phyloP scores from a whole-genome alignment of 257 asterid species.

The Verbascum thapsus region DNA sequence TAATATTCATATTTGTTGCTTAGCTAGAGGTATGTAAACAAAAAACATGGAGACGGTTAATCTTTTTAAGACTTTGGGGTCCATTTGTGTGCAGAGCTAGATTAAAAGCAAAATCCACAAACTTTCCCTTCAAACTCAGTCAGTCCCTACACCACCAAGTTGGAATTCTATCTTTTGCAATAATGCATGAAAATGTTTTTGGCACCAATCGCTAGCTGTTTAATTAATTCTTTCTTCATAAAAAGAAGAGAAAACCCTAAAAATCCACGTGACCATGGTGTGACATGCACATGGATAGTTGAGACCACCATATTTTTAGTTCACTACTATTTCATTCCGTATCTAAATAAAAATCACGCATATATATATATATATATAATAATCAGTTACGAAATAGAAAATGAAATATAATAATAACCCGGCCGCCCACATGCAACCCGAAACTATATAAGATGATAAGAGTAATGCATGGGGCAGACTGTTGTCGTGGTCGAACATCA shows the following conservation, averaged over 20 bases:
- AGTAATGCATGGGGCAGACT: too few species aligned
- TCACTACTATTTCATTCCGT: too few species aligned
- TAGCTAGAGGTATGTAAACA: too few species aligned
- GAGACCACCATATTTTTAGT: conserved; percentile 40
- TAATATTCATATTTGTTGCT: too few species aligned
- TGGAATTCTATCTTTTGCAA: conserved; percentile 45
- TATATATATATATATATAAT: too few species aligned
- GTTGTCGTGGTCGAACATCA: conserved; percentile 20
- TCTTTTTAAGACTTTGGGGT: conserved; percentile 27
- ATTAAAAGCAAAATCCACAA: conserved; percentile 25
- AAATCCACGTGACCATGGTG: conserved; percentile 28
- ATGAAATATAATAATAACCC: too few species aligned
- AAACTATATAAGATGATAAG: too few species aligned
- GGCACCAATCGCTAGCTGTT: conserved; percentile 24
- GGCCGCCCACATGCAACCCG: too few species aligned
- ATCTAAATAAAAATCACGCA: too few species aligned
- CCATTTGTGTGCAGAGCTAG: conserved; percentile 22
- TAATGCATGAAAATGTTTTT: conserved; percentile 42
- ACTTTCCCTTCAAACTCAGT: conserved; percentile 26
- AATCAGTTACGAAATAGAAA: too few species aligned
- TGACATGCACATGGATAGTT: conserved; percentile 49
- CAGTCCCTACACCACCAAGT: conserved; percentile 39
- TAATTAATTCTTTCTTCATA: conserved; percentile 19
- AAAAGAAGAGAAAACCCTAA: conserved; percentile 23
- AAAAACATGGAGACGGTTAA: too few species aligned